Percentiles rank a stretch among this genome's conserved stretches.
phyloP scores from a whole-genome alignment of 163 green algal genomes.

The Scenedesmus sp. region DNA sequence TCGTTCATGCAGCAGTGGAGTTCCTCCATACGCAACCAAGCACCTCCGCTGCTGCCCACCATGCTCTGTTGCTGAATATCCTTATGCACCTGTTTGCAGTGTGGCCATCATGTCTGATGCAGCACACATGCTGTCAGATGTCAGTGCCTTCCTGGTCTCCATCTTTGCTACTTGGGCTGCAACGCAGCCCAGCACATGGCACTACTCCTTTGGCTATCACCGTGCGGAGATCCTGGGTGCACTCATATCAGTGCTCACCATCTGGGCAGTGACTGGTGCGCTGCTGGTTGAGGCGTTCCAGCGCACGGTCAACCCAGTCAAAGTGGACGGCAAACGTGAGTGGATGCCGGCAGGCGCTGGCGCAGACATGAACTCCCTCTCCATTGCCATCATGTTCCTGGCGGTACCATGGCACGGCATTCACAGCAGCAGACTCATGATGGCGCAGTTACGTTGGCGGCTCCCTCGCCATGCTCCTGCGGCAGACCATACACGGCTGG shows the following conservation, averaged over 20 bases:
- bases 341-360: neutral
- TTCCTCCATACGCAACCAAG: neutral
- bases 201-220: constrained; percentile 92
- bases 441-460: no score
- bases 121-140: constrained; percentile 95
- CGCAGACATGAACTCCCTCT: no score
- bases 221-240: constrained; percentile 90
- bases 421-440: no score
- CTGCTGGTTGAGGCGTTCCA: constrained; percentile 93
- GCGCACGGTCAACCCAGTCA: constrained; percentile 79
- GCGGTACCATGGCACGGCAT: no score
- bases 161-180: constrained; percentile 83
- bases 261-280: constrained; percentile 88
- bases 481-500: no score
- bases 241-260: constrained; percentile 87
- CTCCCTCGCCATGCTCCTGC: no score
- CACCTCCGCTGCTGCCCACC: neutral
- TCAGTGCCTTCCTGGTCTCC: constrained; percentile 88
- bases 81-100: constrained; percentile 65
- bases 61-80: neutral
- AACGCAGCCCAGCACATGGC: constrained; percentile 66
- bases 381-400: no score
- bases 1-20: neutral
- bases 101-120: constrained; percentile 97
- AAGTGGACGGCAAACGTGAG: constrained; percentile 85